Evolutionary conservation across 2,329 filamentous ascomycete genomes (phyloP), one percentile per base, ranked within the genome.

Genomic region (Taxawa tesnikishii): DNA sequence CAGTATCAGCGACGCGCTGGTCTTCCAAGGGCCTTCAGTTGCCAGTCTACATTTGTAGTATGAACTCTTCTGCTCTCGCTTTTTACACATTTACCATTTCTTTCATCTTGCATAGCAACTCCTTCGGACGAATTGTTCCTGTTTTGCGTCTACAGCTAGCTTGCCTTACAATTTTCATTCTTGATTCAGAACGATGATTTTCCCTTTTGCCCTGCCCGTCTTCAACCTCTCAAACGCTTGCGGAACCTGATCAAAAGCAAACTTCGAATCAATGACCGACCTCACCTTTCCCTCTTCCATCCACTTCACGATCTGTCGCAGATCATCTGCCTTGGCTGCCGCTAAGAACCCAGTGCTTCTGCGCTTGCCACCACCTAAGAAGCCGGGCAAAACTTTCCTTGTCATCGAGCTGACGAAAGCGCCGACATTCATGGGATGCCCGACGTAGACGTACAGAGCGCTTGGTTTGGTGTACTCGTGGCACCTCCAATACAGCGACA

Each of bases 221-320:
- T 68, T 74, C 44, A 79, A 45, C 46, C 63, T 72, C 48, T 67
- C 63, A 50, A 70, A 74, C 2, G 73, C 75, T 44, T 67, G 62
- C 1, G 64, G 61, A 2, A 61, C 66, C 34, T 78, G 63, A 28
- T 72, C 68, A 45, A 73, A 70, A 8, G 60, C 54, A 43, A 67
- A 75, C 2, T 58, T 55, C 36, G 65, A 57, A 44, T 77, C 75
- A 26, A 79, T 51, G 0, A 73, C 59, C 1, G 63, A 49, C 51
- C 62, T 68, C 15, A 80, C 41, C 47, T 70, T 76, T 1, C 70
- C 72, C 42, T 76, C 65, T 14, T 55, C 49, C 51, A 80, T 57
- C 70, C 67, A 73, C 31, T 58, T 45, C 0, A 51, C 72, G 32
- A 81, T 50, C 44, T 63, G 51, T 15, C 43, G 56, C 24, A 75